These are phyloP conservation scores for Cordyceps fumosorosea DNA, from an alignment of 2,329 filamentous ascomycete genomes.

Conservation along the genomic window DNA sequence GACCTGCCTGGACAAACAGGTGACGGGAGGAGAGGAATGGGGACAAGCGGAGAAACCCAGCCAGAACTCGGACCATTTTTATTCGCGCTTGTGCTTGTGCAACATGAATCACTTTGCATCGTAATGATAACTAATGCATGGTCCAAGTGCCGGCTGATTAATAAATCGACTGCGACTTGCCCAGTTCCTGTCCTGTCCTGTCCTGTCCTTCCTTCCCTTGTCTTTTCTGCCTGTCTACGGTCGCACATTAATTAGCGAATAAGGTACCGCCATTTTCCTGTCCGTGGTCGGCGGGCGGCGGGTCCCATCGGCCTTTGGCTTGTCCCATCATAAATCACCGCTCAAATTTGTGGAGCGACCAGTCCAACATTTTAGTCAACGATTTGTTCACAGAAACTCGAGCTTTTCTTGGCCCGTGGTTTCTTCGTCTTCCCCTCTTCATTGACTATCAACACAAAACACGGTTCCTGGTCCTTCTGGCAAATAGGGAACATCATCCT, in stretches of 20 bases:
- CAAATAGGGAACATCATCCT: neutral
- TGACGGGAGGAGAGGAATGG: too few species aligned
- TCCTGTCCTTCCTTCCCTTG: too few species aligned
- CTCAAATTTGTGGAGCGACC: constrained; percentile 5
- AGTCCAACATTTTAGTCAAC: constrained; percentile 14
- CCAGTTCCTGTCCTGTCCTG: too few species aligned
- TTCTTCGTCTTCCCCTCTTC: neutral
- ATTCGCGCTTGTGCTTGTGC: too few species aligned
- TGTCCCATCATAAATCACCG: neutral
- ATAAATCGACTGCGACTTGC: too few species aligned
- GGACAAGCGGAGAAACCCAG: too few species aligned
- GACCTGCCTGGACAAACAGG: too few species aligned
- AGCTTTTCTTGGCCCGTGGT: neutral
- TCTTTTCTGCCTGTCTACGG: neutral
- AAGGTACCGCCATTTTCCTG: neutral
- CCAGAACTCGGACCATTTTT: too few species aligned
- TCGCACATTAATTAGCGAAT: constrained; percentile 5
- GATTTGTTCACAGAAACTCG: constrained; percentile 9
- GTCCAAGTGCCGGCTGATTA: too few species aligned
- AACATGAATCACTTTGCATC: too few species aligned
- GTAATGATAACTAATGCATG: too few species aligned
- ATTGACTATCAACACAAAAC: neutral
- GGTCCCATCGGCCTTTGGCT: constrained; percentile 10
- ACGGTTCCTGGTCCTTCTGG: neutral
- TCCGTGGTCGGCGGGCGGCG: constrained; percentile 11